Base-by-base conservation (phyloP, 2,329 filamentous ascomycete genomes). In the Lecanoromycetidae sp. region DNA sequence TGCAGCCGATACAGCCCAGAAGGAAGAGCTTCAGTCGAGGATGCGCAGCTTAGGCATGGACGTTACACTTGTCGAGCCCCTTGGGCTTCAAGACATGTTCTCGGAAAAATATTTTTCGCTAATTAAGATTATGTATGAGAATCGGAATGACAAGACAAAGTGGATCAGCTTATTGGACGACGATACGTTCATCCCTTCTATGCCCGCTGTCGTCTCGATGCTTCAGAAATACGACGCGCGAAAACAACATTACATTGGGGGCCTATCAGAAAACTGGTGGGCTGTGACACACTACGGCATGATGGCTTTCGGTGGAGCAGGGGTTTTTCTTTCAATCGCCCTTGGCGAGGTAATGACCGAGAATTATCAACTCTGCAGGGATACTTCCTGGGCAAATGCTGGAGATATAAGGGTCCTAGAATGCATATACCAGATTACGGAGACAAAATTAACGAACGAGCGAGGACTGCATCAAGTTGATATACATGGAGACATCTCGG, bases 91-190 rank as follows among this genome's bases (percentile, higher is more conserved):
- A 30, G 40, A 50, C 36, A 33, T 17, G 22, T 51, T 48, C n/a
- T 44, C 36, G 13, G 57, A 76, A 51, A 73, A 75, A 32, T 76
- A 79, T 56, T 79, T 79, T 57, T 67, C 72, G 10, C 66, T 79
- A 10, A 59, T 79, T 7, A 63, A 68, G 23, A 65, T 72, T 30
- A 66, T 79, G 50, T 60, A 74, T 20, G 57, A 65, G 20, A 62
- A 69, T 41, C 58, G 64, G 26, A 66, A 62, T 8, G 59, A 67
- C 0, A 55, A 65, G 12, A 76, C 74, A 0, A 62, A 65, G 26
- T 80, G 77, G 76, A 67, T 71, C 12, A 71, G 69, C 37, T 64
- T 80, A 40, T 68, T 80, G 30, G 76, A 80, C 56, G 77, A 80
- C 55, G 77, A 80, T 55, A 80, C 77, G 1, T 80, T 80, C 59